Base-by-base conservation (phyloP, 768 basidiomycete genomes). In the Pulveroboletus sp. region DNA sequence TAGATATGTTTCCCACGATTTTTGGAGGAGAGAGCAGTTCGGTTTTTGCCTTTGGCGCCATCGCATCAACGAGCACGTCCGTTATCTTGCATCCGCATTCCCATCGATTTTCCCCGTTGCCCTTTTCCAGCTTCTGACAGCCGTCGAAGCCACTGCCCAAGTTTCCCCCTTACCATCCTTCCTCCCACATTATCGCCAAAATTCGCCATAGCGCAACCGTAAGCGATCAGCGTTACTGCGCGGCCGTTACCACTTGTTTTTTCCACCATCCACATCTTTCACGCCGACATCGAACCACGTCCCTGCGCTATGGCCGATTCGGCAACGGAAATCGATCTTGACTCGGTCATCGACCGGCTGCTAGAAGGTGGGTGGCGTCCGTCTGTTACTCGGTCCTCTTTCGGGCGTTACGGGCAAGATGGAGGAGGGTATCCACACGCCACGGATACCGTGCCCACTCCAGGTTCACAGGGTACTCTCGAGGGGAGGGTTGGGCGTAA, bases 271-370 rank as follows among this genome's bases (percentile, higher is more conserved):
- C 45, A 50, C 61, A 48, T 40, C 49, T 23, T 47, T 57, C 52
- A 43, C 59, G 32, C 57, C 67, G 42, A 40, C 50, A 37, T 36
- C 34, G 38, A 54, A 43, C 30, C 52, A 51, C 57, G 50, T 40
- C 56, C 22, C 36, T 34, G 27, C 68, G 62, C 39, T 48, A 89
- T 89, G 88, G 83, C 87, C 65, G 88, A 91, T 63, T 75, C 83
- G 59, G 74, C 81, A 53, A 87, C 86, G 67, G 95, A 97, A 71
- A 95, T 99, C 73, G 95, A 99, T 81, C 82, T 98, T 55, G 95
- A 99, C 79, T 94, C 93, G 71, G 93, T 99, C 77, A 98, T 99
- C 66, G 95, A 97, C 84, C 82, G 93, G 54, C 79, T 98, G 56
- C 78, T 97, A 56, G 95, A 98, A 86, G 95, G 95, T 95, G 77